Base-by-base conservation (phyloP, 257 asterid genomes). In the Nicotiana benthamiana region DNA sequence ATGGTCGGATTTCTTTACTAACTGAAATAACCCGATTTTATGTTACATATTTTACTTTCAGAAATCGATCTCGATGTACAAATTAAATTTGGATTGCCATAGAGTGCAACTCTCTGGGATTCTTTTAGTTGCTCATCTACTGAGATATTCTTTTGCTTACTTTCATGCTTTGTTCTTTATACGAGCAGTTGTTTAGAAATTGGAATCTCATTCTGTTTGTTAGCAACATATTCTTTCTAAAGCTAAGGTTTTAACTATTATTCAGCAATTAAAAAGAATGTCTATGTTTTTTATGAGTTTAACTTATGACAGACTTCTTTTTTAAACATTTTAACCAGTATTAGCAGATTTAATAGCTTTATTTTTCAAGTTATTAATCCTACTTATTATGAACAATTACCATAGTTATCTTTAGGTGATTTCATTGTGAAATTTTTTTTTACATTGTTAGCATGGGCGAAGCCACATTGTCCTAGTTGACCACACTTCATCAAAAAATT, bases 1-100 rank as follows among this genome's bases (percentile, higher is more conserved):
- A 48, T 36, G 3, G n/a, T 74, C 43, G 5, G 56, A 48, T 59
- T 24, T 74, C 26, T 48, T 70, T 74, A 48, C 79, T 74, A 46
- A 24, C 79, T 74, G 22, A 59, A 74, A 74, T 74, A 48, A 74
- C 61, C 40, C 24, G 4, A 6, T 74, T 26, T 74, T 3, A 48
- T 74, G 24, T 13, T n/a, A 17, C 27, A 18, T 72, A 72, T 48
- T 72, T 46, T 24, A 24, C 40, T 48, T 48, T 48, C 61, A 48
- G 78, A 36, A 74, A 24, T 74, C 43, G 36, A 40, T 74, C 61
- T 74, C 24, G 78, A 48, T 74, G 78, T 74, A 74, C 61, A 74
- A 24, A 48, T 51, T 46, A 74, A 46, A 74, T 74, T 48, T 74
- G 78, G 78, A 48, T 48, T 74, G 40, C 24, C 60, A 22, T 26